phyloP scores from a whole-genome alignment of 2,329 filamentous ascomycete species.

The Aspergillus ochraceus region DNA sequence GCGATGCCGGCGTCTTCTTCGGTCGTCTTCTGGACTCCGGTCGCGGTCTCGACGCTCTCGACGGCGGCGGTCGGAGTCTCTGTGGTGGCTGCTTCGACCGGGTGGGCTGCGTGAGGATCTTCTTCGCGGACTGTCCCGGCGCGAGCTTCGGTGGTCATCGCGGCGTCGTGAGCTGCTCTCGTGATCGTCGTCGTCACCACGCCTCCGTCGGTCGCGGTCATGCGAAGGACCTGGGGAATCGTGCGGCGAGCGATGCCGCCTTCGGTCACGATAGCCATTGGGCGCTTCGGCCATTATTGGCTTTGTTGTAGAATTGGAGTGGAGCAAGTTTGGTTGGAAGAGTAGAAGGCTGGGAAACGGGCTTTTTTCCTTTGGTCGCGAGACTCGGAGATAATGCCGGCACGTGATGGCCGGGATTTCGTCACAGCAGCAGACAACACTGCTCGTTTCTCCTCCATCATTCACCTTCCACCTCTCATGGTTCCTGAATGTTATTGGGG shows the following conservation, averaged over 20 bases:
- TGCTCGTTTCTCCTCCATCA: not conserved
- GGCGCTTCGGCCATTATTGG: constrained; percentile 28
- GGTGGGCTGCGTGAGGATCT: constrained; percentile 29
- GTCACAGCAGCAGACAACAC: not conserved
- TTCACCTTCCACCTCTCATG: not conserved
- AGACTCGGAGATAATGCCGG: not conserved
- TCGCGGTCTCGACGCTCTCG: constrained; percentile 27
- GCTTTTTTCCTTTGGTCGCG: not conserved
- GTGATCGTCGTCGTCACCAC: constrained; percentile 22
- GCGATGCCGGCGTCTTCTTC: constrained; percentile 27
- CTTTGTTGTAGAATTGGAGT: not conserved
- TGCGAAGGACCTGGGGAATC: constrained; percentile 17
- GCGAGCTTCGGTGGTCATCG: constrained; percentile 29
- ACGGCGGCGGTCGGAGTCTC: constrained; percentile 22
- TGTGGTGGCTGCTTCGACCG: constrained; percentile 19
- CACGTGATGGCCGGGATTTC: constrained; percentile 5
- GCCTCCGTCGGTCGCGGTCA: constrained; percentile 23
- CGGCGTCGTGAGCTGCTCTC: constrained; percentile 26
- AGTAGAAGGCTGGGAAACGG: not conserved
- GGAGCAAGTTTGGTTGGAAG: not conserved
- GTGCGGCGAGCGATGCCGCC: constrained; percentile 23
- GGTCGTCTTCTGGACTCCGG: constrained; percentile 26
- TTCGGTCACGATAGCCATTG: constrained; percentile 21
- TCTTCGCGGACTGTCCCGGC: constrained; percentile 23
- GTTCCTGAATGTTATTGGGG: not conserved